A percentile compares a stretch with the other conserved stretches of the same genome.
phyloP scores from a whole-genome alignment of 371 early-diverging fungal species.

The Chytridium lagenaria region DNA sequence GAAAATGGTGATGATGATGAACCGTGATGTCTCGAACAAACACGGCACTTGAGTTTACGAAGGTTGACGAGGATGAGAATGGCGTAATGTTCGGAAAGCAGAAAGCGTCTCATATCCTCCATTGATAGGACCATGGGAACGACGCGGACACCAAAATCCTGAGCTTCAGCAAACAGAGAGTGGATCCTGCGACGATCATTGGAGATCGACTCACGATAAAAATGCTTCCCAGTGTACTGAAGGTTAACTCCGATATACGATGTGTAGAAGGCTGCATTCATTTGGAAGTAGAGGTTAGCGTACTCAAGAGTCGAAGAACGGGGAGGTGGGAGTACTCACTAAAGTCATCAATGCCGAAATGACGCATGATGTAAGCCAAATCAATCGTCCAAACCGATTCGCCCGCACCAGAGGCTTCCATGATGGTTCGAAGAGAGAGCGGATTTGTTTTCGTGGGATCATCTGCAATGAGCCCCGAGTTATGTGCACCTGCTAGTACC shows the following conservation, averaged over 20 bases:
- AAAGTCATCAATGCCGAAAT: conserved; percentile 73
- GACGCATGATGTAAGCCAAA: conserved; percentile 76
- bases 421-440: conserved; percentile 40
- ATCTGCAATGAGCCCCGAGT: conserved; percentile 17
- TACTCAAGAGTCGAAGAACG: neutral
- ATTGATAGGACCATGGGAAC: conserved; percentile 75
- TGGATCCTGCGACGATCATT: conserved; percentile 78
- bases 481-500: conserved; percentile 54
- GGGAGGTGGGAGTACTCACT: conserved; percentile 47
- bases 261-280: conserved; percentile 74
- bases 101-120: conserved; percentile 80
- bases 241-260: conserved; percentile 82
- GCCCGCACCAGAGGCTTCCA: conserved; percentile 42
- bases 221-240: conserved; percentile 68
- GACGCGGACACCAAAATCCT: conserved; percentile 70
- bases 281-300: neutral
- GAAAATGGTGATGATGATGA: neutral
- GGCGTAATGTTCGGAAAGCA: conserved; percentile 72
- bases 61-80: conserved; percentile 79
- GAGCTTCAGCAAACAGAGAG: conserved; percentile 75
- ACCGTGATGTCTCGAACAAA: conserved; percentile 24
- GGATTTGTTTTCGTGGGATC: conserved; percentile 17
- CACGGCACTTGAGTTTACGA: conserved; percentile 62
- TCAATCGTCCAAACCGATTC: conserved; percentile 88
- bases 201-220: conserved; percentile 71